These are phyloP conservation scores for Coemansia sp. DNA, from an alignment of 192 early-diverging fungal species.

Conservation along the genomic window DNA sequence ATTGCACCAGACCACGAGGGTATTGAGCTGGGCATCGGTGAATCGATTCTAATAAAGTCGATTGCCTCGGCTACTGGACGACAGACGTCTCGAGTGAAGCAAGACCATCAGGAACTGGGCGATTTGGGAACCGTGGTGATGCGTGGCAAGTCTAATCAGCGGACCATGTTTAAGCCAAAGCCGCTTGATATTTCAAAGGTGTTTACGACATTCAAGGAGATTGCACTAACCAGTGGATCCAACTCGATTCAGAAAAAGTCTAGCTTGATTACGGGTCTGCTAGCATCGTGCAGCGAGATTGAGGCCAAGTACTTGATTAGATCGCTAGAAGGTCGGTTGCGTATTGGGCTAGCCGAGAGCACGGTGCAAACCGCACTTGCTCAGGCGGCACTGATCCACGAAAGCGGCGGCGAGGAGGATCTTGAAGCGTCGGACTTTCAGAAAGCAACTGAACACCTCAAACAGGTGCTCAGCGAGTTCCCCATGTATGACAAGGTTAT, in stretches of 20 bases:
- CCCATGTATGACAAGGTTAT: constrained; percentile 93
- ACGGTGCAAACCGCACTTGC: constrained; percentile 86
- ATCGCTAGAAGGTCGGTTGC: constrained; percentile 83
- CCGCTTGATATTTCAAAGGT: constrained; percentile 77
- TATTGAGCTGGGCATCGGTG: constrained; percentile 94
- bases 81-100: constrained; percentile 71
- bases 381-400: constrained; percentile 72
- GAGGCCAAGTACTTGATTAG: constrained; percentile 89
- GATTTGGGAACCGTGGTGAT: constrained; percentile 91
- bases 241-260: constrained; percentile 64
- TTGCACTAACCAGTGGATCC: constrained; percentile 77
- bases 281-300: constrained; percentile 71
- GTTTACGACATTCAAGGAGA: constrained; percentile 83
- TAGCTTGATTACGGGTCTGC: constrained; percentile 70
- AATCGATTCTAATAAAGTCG: constrained; percentile 88
- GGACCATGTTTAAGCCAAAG: constrained; percentile 79
- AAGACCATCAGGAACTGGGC: constrained; percentile 73
- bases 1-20: constrained; percentile 94
- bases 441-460: constrained; percentile 58
- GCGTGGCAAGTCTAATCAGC: constrained; percentile 82
- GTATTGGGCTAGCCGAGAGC: constrained; percentile 94
- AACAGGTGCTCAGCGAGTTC: constrained; percentile 74
- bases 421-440: constrained; percentile 32
- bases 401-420: constrained; percentile 37
- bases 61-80: constrained; percentile 88